A percentile compares a stretch with the other conserved stretches of the same genome.
Conservation (phyloP, 257 asterid genomes). For the Cinchona pubescens region DNA sequence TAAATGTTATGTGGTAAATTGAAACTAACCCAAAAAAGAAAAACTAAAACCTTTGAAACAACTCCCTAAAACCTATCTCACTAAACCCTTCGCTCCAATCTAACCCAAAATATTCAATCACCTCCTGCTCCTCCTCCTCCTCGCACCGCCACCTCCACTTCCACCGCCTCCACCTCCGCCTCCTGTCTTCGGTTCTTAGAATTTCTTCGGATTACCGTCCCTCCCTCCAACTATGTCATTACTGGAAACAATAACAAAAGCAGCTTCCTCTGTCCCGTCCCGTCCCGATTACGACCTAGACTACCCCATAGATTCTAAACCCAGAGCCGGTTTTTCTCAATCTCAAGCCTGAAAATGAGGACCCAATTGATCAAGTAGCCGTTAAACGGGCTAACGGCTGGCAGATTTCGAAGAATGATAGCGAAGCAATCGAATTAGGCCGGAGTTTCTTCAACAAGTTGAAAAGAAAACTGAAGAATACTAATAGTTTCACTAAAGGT, state of each 20-base stretch:
- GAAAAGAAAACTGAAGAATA: conserved; percentile 45
- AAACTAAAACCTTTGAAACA: too few species aligned
- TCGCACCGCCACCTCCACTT: too few species aligned
- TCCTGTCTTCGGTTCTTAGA: too few species aligned
- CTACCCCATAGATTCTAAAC: conserved; percentile 57
- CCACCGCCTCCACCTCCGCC: too few species aligned
- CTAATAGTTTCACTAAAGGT: conserved; percentile 39
- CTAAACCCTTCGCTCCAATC: too few species aligned
- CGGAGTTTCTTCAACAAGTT: conserved; percentile 37
- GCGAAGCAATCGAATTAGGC: conserved; percentile 43
- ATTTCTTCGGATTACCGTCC: too few species aligned
- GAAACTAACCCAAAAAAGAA: too few species aligned
- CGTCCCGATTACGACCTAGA: conserved; percentile 26
- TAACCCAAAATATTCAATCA: too few species aligned
- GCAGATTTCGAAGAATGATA: conserved; percentile 47
- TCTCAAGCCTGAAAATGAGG: conserved; percentile 47
- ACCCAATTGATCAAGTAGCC: conserved; percentile 22
- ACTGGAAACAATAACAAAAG: conserved; percentile 61
- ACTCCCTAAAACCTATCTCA: too few species aligned
- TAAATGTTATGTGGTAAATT: too few species aligned
- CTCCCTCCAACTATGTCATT: conserved; percentile 42
- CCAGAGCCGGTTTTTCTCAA: conserved; percentile 42
- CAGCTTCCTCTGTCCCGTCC: conserved; percentile 43
- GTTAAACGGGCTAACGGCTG: conserved; percentile 51
- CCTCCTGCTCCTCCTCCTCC: too few species aligned